Evolutionary conservation across 495 filamentous ascomycete species (phyloP), one percentile per base, ranked within the genome.

Genomic region (Xylaria sp.): DNA sequence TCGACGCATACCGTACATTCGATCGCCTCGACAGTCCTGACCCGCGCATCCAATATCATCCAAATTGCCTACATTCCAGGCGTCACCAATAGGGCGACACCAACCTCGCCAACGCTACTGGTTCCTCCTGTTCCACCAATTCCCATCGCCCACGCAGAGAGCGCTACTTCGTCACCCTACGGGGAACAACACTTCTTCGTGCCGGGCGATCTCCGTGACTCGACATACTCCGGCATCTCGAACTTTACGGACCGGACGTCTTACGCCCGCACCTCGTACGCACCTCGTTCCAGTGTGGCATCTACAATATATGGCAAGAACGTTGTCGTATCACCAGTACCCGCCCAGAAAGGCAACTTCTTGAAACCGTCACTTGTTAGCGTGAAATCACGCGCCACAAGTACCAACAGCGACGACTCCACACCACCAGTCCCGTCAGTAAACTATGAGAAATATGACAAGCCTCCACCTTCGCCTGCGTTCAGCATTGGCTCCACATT

Each of bases 1-100:
- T 93, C 93, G 33, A 93, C 95, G 44, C 93, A 97, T 75, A 97
- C 95, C 5, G 91, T 93, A 66, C 88, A 90, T 72, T 98, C 95
- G 46, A 93, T 98, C 76, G 96, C 97, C 19, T 97, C 95, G 12
- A 98, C 95, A 61, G 93, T 98, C 66, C 89, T 97, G 67, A 98
- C 96, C 7, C 91, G 96, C 58, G 96, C 96, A 55, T 98, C 95
- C 70, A 98, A 99, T 82, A 93, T 99, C 78, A 99, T 99, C 71
- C 96, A 98, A 82, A 99, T 99, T 79, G 96, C 97, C 55, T 99
- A 98, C 80, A 98, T 99, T 73, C 96, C 96, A 61, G 96, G 96
- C 57, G 95, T 98, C 77, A 98, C 94, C 67, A 98, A 98, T 82
- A 88, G 96, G 58, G 94, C 94, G 5, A 89, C 91, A 2, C 92